Evolutionary conservation across 257 asterid genomes (phyloP), one percentile per base, ranked within the genome.

Genomic region (Schizonepeta tenuifolia): DNA sequence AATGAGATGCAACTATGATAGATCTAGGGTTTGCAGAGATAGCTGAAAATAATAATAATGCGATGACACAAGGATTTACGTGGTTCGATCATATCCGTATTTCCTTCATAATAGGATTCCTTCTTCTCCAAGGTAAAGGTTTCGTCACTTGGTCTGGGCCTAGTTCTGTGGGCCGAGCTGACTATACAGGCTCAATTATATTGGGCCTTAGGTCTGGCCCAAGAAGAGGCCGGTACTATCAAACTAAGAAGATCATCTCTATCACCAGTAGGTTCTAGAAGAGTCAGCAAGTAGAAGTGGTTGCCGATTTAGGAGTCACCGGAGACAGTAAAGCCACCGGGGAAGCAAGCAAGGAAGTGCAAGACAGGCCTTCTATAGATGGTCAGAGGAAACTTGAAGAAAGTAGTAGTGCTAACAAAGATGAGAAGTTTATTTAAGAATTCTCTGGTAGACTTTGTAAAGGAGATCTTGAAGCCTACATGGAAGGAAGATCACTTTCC

Each of bases 401-500:
- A 63, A 71, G 75, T 67, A n/a, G n/a, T n/a, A 69, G 41, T 70
- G 77, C 74, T 65, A 83, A 67, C 78, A 91, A 88, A 88, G 96
- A 91, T 78, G 97, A 94, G 46, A 94, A 88, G 98, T 10, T 33
- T 87, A 47, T 91, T 94, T 77, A 94, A 91, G 78, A 88, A 83
- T 78, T 79, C 96, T 61, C 90, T 94, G 7, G 69, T 94, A 36
- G 98, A 91, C 74, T 81, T 86, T 73, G 98, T 94, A 5, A 94
- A 94, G 85, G 96, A 91, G 65, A 84, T 89, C 58, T 61, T 94
- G 76, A 94, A 90, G 80, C 99, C 99, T 5, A 83, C 79, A 3
- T 91, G 99, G 99, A 94, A 94, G 75, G 94, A 89, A 89, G 99
- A 86, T 58, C 93, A 89, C 66, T 56, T 91, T 63, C 99, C 99